These are phyloP conservation scores for Chrysosporium queenslandicum DNA, from an alignment of 2,329 filamentous ascomycete genomes.

Conservation along the genomic window DNA sequence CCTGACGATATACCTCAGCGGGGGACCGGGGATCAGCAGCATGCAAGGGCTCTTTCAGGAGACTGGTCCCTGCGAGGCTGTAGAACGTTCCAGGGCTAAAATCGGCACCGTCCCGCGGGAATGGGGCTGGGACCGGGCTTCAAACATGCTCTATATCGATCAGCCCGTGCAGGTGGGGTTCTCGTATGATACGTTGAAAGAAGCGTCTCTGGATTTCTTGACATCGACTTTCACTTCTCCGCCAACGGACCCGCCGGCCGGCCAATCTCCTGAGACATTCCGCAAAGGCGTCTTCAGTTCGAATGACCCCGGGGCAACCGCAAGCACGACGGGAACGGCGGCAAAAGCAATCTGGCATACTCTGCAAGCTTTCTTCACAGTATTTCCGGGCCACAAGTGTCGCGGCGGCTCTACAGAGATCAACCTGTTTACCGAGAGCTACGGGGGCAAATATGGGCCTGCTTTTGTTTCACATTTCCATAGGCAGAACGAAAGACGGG, in stretches of 20 bases:
- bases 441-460: conserved; percentile 38
- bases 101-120: conserved; percentile 36
- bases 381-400: conserved; percentile 53
- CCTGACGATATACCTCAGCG: conserved; percentile 38
- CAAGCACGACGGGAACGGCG: conserved; percentile 44
- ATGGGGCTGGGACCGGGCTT: conserved; percentile 47
- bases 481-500: conserved; percentile 29
- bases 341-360: conserved; percentile 50
- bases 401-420: conserved; percentile 33
- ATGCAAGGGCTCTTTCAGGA: conserved; percentile 36
- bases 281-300: conserved; percentile 46
- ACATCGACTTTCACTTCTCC: conserved; percentile 11
- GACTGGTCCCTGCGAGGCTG: conserved; percentile 38
- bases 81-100: conserved; percentile 27
- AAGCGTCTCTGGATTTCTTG: conserved; percentile 16
- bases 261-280: conserved; percentile 30
- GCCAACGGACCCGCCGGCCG: conserved; percentile 33
- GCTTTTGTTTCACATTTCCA: conserved; percentile 33
- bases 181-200: conserved; percentile 15
- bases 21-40: conserved; percentile 38
- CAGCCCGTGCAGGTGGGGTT: conserved; percentile 50
- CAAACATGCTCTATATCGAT: conserved; percentile 61
- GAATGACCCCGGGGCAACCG: conserved; percentile 35
- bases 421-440: conserved; percentile 39
- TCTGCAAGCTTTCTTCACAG: conserved; percentile 51